Conservation (phyloP, 2,329 filamentous ascomycete species). For the Cordyceps fumosorosea region DNA sequence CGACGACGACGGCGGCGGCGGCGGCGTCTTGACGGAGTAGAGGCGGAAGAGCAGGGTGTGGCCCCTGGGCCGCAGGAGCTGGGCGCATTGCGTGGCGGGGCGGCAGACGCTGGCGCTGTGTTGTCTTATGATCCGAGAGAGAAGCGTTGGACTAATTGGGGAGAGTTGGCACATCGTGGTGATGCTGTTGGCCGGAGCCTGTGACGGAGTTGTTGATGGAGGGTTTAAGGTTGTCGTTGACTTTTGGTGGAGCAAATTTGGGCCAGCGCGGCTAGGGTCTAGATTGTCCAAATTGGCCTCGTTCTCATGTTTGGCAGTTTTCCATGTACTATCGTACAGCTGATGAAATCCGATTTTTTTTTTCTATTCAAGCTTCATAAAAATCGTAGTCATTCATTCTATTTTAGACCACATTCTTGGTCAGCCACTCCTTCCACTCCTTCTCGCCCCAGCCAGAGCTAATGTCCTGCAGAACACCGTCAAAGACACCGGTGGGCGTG, state of each 20-base stretch:
- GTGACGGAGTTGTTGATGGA: background rate
- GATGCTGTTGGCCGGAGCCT: background rate
- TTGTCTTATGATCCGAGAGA: background rate
- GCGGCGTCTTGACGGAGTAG: background rate
- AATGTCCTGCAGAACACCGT: conserved; percentile 78
- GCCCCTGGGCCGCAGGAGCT: background rate
- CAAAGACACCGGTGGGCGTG: conserved; percentile 81
- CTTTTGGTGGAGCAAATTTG: conserved; percentile 4
- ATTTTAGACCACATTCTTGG: conserved; percentile 42
- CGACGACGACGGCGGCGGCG: background rate
- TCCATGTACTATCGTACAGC: background rate
- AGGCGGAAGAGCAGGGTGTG: background rate
- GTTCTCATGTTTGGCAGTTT: background rate
- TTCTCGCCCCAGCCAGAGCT: conserved; percentile 70
- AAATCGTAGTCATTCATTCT: background rate
- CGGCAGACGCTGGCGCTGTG: background rate
- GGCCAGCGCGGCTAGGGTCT: background rate
- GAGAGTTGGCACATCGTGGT: background rate
- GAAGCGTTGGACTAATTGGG: background rate
- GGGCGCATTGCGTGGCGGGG: background rate
- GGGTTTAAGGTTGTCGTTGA: background rate
- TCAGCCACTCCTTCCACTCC: conserved; percentile 82
- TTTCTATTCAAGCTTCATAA: background rate
- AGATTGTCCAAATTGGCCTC: background rate
- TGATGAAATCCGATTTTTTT: background rate